Base-by-base conservation (phyloP, 257 asterid species). In the Przewalskia tangutica region DNA sequence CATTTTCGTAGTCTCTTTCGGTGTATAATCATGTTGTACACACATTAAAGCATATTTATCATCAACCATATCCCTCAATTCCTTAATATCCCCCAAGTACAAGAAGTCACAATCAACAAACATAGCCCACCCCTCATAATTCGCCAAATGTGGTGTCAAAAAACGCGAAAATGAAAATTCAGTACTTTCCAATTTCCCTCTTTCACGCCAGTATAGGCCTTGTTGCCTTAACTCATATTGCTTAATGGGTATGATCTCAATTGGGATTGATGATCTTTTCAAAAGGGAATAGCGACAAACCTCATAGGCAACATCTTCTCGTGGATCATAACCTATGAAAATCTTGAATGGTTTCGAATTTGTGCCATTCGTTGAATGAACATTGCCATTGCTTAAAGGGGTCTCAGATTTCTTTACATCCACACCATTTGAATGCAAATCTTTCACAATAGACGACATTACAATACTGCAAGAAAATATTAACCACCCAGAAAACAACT, bases 21-120 rank as follows among this genome's bases (percentile, higher is more conserved):
- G 98, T 0, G 97, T 66, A 51, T 94, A 94, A 83, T 94, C 97
- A 83, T 94, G 98, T 55, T 91, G 94, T 6, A 94, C 97, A 71
- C 98, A 94, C 97, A 94, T 94, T 51, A 93, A 50, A 12, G 95
- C 98, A 80, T 84, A 91, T 73, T 88, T 91, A 27, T 94, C 97
- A 40, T 94, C 96, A 32, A 86, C 88, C 81, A 91, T 40, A 79
- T 91, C 93, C 7, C 82, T 83, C 12, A 94, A 66, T 34, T 92
- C 92, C 84, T 92, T 94, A 18, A 91, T 82, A 73, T 92, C 96
- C 62, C 82, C 89, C 18, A 93, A 84, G 83, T 91, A 92, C 46
- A 94, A 80, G 90, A 94, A 91, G 89, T 94, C 98, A 59, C 97
- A 92, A 82, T 93, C 97, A 75, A 93, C 93, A 87, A 94, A 94